These are phyloP conservation scores for Pestalotiopsis fici DNA, from an alignment of 2,329 filamentous ascomycete genomes.

Conservation along the genomic window DNA sequence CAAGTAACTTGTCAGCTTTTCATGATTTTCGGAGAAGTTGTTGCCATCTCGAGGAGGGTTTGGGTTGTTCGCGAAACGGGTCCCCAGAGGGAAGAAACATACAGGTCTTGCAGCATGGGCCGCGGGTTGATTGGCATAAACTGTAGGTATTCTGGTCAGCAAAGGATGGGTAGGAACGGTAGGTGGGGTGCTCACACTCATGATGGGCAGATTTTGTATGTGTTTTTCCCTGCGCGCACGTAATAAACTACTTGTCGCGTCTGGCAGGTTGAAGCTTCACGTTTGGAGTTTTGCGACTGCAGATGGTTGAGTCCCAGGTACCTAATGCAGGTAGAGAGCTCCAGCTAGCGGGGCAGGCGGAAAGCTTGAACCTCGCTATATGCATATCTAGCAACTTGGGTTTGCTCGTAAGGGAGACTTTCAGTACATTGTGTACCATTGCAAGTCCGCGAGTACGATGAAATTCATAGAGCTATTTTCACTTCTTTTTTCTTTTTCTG, in stretches of 20 bases:
- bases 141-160: conserved; percentile 32
- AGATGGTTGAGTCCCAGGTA: not conserved
- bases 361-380: not conserved
- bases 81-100: conserved; percentile 37
- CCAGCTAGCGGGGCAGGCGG: conserved; percentile 3
- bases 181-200: conserved; percentile 31
- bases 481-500: not conserved
- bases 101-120: conserved; percentile 92
- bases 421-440: too few relatives aligned
- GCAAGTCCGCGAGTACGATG: too few relatives aligned
- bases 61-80: not conserved
- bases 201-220: conserved; percentile 23
- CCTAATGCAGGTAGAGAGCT: not conserved
- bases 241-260: not conserved
- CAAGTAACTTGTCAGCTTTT: not conserved
- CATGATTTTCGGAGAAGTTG: too few relatives aligned
- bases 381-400: not conserved
- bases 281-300: conserved; percentile 4
- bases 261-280: conserved; percentile 2
- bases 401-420: not conserved
- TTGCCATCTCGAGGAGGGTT: too few relatives aligned
- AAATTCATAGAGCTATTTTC: not conserved
- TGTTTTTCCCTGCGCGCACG: not conserved
- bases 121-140: conserved; percentile 96
- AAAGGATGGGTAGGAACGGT: not conserved